phyloP scores from a whole-genome alignment of 176 grass and related monocot genomes.

The Phragmites australis region DNA sequence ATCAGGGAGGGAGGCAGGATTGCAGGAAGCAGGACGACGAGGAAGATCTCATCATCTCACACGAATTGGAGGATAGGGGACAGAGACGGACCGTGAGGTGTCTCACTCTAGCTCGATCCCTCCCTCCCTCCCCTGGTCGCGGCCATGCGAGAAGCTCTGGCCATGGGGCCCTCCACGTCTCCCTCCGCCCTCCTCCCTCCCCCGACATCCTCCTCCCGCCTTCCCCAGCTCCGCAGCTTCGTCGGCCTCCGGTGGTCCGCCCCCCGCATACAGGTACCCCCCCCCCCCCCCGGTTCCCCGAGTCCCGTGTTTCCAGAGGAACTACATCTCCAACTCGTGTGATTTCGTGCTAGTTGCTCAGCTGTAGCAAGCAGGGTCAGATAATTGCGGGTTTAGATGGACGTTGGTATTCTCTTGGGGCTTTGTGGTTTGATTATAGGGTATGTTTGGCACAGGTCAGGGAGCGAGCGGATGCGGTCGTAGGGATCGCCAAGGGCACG shows the following conservation, averaged over 20 bases:
- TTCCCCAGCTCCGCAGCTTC: conserved; percentile 27
- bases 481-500: conserved; percentile 4
- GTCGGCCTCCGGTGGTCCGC: conserved; percentile 41
- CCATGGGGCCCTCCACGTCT: conserved; percentile 29
- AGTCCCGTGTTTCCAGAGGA: not conserved
- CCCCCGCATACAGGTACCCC: conserved; percentile 17
- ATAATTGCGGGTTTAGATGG: not conserved
- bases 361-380: not conserved
- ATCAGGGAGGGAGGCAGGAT: too few species aligned
- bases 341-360: not conserved
- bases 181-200: conserved; percentile 36
- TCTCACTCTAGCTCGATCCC: not conserved
- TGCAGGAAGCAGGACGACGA: too few species aligned
- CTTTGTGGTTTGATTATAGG: not conserved
- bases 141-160: conserved; percentile 24
- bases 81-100: not conserved
- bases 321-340: not conserved
- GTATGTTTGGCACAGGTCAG: conserved; percentile 28
- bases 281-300: too few species aligned
- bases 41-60: too few species aligned
- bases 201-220: conserved; percentile 20
- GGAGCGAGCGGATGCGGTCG: not conserved
- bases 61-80: not conserved
- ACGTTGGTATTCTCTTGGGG: not conserved
- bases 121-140: not conserved